Conservation (phyloP, 2,329 filamentous ascomycete species). For the Fusarium gaditjirri region DNA sequence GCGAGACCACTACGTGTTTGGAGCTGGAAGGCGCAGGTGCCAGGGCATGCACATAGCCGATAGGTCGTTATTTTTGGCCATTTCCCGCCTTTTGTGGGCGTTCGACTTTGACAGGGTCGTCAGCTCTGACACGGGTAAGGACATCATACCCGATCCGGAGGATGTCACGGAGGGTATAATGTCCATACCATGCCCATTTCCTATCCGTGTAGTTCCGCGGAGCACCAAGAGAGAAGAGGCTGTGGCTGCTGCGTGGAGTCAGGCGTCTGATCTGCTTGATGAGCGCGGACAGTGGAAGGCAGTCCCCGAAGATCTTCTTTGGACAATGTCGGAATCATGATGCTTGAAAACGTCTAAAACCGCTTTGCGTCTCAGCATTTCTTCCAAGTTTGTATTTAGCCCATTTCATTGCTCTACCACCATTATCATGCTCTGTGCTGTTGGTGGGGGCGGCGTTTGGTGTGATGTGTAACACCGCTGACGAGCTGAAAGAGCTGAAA, state of each 20-base stretch:
- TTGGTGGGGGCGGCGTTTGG: neutral
- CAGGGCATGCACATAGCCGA: neutral
- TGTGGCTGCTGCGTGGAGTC: neutral
- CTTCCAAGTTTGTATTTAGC: rapidly evolving
- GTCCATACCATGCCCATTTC: neutral
- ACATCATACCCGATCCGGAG: neutral
- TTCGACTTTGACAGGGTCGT: neutral
- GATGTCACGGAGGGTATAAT: neutral
- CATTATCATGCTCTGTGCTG: neutral
- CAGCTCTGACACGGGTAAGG: neutral
- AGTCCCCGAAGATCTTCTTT: neutral
- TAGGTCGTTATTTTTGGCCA: neutral
- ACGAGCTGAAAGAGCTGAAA: neutral
- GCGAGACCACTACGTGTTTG: neutral
- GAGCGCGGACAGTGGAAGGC: neutral
- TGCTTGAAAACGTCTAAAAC: rapidly evolving
- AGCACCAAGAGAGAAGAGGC: neutral
- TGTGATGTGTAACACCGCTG: neutral
- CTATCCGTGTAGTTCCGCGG: neutral
- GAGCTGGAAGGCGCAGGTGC: neutral
- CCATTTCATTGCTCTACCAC: rapidly evolving
- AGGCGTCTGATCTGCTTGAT: neutral
- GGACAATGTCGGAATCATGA: neutral
- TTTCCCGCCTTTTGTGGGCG: neutral
- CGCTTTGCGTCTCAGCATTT: rapidly evolving